Evolutionary conservation across 2,329 filamentous ascomycete species (phyloP), one percentile per base, ranked within the genome.

Genomic region (Calonectria leucothoes): DNA sequence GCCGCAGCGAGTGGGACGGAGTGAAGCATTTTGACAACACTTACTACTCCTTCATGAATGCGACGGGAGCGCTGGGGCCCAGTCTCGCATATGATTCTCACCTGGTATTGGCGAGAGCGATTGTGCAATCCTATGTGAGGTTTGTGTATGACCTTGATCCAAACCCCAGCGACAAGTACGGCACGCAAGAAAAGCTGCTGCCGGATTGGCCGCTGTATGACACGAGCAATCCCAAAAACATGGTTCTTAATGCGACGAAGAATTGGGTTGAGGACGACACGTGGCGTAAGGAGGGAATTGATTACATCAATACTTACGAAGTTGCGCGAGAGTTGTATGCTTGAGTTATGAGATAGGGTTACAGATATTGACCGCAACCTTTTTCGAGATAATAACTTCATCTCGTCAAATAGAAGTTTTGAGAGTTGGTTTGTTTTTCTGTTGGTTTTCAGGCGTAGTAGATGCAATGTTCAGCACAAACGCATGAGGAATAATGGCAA

Each of bases 11-110:
- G 17, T 84, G 85, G 73, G 83, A 84, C 10, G 87, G 86, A 2
- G 84, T 86, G 23, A 84, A 84, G 70, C 88, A 89, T 73, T 89
- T 88, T 67, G 83, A 84, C 76, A 89, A 89, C 63, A 87, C 88
- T 0, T 86, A 87, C 2, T 89, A 87, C 77, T 86, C 84, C 73
- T 89, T 89, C 78, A 86, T 89, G 77, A 89, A 89, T 69, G 87
- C 88, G 57, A 85, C 84, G 1, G 87, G 87, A 0, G 72, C 85
- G 29, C 79, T 89, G n/a, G 87, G 87, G 0, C 84, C 87, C 0
- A 83, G 87, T 27, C 87, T 87, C 0, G 73, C 83, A 64, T 86
- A 84, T 37, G 85, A 87, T 59, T 81, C 78, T 27, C 84, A 88
- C 51, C 75, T 72, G 14, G 72, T 72, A 49, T 74, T 86, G 15